These are phyloP conservation scores for Trichophyton schoenleinii DNA, from an alignment of 2,329 filamentous ascomycete species.

Conservation along the genomic window DNA sequence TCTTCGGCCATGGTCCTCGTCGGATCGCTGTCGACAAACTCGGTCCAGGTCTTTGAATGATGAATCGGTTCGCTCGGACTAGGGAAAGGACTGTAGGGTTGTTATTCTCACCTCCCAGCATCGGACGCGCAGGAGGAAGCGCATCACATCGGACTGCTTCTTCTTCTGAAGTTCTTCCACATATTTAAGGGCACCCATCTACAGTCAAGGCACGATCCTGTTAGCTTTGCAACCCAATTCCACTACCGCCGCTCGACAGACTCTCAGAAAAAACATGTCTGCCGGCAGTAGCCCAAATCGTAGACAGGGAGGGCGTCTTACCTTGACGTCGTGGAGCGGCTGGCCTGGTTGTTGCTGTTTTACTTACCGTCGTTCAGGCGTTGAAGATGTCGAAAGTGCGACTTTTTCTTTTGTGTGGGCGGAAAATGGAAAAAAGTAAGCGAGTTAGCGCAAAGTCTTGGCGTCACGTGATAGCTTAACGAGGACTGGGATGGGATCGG, in stretches of 20 bases:
- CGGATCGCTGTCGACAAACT: conserved; percentile 14
- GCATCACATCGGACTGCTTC: conserved; percentile 99
- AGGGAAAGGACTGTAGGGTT: neutral
- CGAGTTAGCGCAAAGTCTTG: neutral
- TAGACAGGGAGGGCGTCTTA: conserved; percentile 18
- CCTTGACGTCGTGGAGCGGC: conserved; percentile 35
- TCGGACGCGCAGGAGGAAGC: conserved; percentile 98
- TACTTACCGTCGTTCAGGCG: conserved; percentile 25
- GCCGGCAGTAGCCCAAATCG: neutral
- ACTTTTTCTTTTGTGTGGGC: conserved; percentile 2
- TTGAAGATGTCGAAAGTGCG: conserved; percentile 2
- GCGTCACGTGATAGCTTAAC: neutral
- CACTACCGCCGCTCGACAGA: neutral
- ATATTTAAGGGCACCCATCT: conserved; percentile 99
- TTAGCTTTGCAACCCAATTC: conserved; percentile 3
- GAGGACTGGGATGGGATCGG: neutral
- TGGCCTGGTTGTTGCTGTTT: conserved; percentile 32
- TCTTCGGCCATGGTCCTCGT: conserved; percentile 3
- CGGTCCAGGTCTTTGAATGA: conserved; percentile 1
- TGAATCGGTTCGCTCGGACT: conserved; percentile 2
- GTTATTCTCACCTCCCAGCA: conserved; percentile 79
- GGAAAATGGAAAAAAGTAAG: conserved; percentile 1
- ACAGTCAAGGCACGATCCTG: conserved; percentile 7
- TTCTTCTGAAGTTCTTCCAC: conserved; percentile 99
- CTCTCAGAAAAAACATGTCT: neutral